Evolutionary conservation across 441 rosid genomes (phyloP), one percentile per base, ranked within the genome.

Genomic region (Theobroma grandiflorum): DNA sequence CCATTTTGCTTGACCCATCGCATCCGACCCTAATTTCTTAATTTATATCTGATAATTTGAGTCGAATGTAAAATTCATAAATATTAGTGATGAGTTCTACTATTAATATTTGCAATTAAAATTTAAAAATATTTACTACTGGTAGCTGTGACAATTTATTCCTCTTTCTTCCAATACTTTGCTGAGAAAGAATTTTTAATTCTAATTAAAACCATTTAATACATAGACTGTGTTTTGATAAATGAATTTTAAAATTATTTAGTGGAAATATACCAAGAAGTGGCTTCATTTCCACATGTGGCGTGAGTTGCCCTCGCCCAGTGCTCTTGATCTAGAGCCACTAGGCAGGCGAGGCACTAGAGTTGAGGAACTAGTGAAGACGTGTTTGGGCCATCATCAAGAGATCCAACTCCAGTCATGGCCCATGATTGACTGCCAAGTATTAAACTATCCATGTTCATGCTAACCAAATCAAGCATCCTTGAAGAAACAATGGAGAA

Each of bases 391-490:
- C 14, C 12, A 47, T 3, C 50, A 47, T 10, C 50, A 12, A 47
- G 50, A 47, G 50, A 47, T 47, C 50, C 50, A 47, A 7, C 3
- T 47, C 50, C 50, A 10, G 14, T 47, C 50, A 47, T 8, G 50
- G 3, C 31, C 31, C 31, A 26, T 26, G 31, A 26, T 26, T 26
- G 50, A 47, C 12, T 47, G 50, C 50, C 50, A 12, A 57, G 61
- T 57, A 57, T 57, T 26, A 57, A 57, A 57, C 61, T 55, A 42
- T 67, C 33, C 50, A 42, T 66, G 31, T 40, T 66, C 31, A 40
- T 66, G 3, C 9, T 35, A 66, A 66, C 52, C 72, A 67, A 67
- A 70, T 26, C 40, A 43, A 47, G 58, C 74, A 70, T 49, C 40
- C 0, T 50, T 18, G 14, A 71, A 31, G 15, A 50, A 53, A 53